phyloP scores from a whole-genome alignment of 1,284 basidiomycete species.

The Puccinia triticina region DNA sequence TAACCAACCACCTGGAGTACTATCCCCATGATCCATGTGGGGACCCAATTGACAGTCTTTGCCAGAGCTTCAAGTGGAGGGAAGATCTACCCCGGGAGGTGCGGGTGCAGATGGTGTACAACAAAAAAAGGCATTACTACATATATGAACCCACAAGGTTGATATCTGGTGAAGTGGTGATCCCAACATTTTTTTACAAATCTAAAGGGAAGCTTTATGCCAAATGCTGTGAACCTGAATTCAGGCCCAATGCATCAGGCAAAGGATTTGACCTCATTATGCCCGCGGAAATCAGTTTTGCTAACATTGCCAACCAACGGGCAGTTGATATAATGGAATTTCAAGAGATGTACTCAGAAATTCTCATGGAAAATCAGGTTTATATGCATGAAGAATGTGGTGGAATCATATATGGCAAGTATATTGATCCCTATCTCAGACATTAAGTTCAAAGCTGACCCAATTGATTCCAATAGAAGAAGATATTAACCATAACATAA shows the following conservation, averaged over 20 bases:
- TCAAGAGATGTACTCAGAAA: too few relatives aligned
- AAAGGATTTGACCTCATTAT: neutral
- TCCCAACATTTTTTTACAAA: neutral
- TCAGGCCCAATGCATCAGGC: too few relatives aligned
- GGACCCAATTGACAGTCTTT: neutral
- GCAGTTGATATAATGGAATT: neutral
- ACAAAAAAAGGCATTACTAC: too few relatives aligned
- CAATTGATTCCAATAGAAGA: too few relatives aligned
- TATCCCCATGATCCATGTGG: neutral
- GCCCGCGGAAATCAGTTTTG: neutral
- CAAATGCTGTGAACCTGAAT: neutral
- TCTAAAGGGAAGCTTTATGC: too few relatives aligned
- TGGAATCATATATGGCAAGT: too few relatives aligned
- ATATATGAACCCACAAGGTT: too few relatives aligned
- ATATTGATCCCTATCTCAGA: too few relatives aligned
- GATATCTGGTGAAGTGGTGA: neutral
- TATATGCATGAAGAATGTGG: too few relatives aligned
- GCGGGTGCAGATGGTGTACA: neutral
- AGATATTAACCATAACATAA: too few relatives aligned
- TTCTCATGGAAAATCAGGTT: too few relatives aligned
- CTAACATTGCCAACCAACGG: neutral
- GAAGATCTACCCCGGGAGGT: slow-evolving; percentile 3
- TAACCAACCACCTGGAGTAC: neutral
- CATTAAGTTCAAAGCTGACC: neutral
- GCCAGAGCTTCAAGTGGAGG: slow-evolving; percentile 1